A percentile compares a stretch with the other conserved stretches of the same genome.
phyloP scores from a whole-genome alignment of 306 rosid species.

The Lablab purpureus region DNA sequence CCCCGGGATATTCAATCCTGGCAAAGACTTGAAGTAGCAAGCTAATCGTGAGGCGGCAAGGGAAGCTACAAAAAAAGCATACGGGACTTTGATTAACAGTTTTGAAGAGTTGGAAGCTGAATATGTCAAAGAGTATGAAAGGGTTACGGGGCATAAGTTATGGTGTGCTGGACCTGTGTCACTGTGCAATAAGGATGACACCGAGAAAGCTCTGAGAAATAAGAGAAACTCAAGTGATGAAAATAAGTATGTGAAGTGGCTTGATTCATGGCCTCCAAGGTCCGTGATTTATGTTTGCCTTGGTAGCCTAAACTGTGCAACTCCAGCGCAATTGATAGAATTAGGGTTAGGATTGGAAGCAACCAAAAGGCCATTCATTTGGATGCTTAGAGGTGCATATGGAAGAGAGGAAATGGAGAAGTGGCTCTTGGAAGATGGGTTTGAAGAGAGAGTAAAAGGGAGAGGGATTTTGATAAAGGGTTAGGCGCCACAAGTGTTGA shows the following conservation, averaged over 20 bases:
- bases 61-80: constrained; percentile 23
- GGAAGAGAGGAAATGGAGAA: constrained; percentile 46
- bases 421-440: constrained; percentile 51
- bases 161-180: constrained; percentile 72
- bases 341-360: constrained; percentile 66
- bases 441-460: constrained; percentile 55
- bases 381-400: constrained; percentile 59
- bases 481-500: constrained; percentile 67
- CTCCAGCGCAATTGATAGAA: constrained; percentile 54
- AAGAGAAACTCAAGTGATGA: constrained; percentile 49
- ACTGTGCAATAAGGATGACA: constrained; percentile 29
- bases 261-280: constrained; percentile 49
- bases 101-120: constrained; percentile 54
- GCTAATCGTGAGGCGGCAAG: constrained; percentile 11
- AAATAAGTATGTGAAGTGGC: constrained; percentile 55
- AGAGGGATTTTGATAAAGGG: constrained; percentile 58
- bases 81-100: constrained; percentile 53
- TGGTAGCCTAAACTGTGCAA: constrained; percentile 60
- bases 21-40: not conserved
- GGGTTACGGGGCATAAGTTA: constrained; percentile 18
- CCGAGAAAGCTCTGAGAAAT: constrained; percentile 56
- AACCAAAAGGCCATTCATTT: constrained; percentile 65
- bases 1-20: constrained; percentile 31
- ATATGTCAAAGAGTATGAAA: constrained; percentile 44
- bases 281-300: constrained; percentile 64